A percentile compares a stretch with the other conserved stretches of the same genome.
Conservation (phyloP, 1,284 basidiomycete genomes). For the Ustilago lituana region DNA sequence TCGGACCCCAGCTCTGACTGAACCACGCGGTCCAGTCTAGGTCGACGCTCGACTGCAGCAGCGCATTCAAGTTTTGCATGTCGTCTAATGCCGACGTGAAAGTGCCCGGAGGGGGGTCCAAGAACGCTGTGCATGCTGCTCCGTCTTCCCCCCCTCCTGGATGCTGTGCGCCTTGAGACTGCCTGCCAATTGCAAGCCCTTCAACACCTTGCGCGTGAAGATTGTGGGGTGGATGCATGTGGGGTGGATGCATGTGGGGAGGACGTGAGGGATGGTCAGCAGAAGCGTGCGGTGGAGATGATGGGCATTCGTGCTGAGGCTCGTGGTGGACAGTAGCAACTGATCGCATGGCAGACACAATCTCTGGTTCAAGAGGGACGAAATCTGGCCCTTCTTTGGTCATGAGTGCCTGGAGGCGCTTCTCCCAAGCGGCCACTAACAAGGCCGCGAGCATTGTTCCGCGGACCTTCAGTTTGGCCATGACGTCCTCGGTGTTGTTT, state of each 20-base stretch:
- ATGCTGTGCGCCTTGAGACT: background rate
- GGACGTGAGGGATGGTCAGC: too few species aligned
- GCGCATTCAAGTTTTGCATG: conserved; percentile 14
- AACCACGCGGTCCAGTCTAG: conserved; percentile 23
- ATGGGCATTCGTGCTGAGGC: too few species aligned
- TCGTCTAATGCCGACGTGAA: conserved; percentile 3
- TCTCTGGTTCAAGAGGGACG: conserved; percentile 1
- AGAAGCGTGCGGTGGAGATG: too few species aligned
- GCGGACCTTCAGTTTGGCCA: conserved; percentile 4
- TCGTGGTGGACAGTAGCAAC: background rate
- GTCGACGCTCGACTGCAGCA: conserved; percentile 26
- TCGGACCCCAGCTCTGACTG: conserved; percentile 3
- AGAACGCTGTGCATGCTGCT: background rate
- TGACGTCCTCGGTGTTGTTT: background rate
- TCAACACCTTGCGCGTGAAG: too few species aligned
- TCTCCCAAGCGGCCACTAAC: conserved; percentile 26
- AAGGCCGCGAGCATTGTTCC: conserved; percentile 16
- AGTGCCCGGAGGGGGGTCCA: background rate
- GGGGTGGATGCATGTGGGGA: too few species aligned
- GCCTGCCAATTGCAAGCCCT: background rate
- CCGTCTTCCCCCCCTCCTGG: background rate
- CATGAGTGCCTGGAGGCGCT: conserved; percentile 9
- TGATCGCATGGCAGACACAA: conserved; percentile 15
- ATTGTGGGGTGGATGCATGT: background rate
- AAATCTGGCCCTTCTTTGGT: background rate